Base-by-base conservation (phyloP, 768 basidiomycete species). In the Exsudoporus frostii region DNA sequence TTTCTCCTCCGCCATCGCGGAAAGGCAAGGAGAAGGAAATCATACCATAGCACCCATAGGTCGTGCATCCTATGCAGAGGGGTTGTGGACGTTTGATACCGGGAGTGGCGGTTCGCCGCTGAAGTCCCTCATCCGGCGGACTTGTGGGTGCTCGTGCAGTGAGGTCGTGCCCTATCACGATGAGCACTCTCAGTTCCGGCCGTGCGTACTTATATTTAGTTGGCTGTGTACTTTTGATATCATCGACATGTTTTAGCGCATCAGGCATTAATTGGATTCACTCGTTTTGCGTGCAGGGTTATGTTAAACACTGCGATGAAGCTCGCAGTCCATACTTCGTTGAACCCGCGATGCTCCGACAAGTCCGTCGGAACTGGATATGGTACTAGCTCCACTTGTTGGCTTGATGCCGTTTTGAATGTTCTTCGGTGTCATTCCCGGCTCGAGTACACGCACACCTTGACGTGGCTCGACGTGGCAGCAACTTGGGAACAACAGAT, bases 21-120 rank as follows among this genome's bases (percentile, higher is more conserved):
- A 79, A 79, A 59, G 79, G 79, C 43, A 80, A 80, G 62, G 78
- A 76, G 50, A 76, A 71, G 56, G 76, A 72, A 50, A 10, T 60
- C 14, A 17, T 57, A 48, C 48, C 59, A 55, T 65, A 39, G 37
- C 52, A 50, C 30, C 42, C 24, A 17, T 22, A 25, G 30, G 27
- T 27, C 37, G 3, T 11, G 14, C 40, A 10, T 41, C 27, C 39
- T 17, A 22, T 24, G 24, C 22, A 25, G 39, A 27, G 20, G 25
- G 14, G 34, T 24, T 27, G 38, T 46, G 37, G 38, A 38, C 24
- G 37, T 45, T 39, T 27, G 47, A 56, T 49, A 53, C 45, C 43
- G 27, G 37, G 44, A n/a, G 27, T 48, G 29, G 47, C 29, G 15
- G 20, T 25, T 20, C 6, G 10, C 48, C 33, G 29, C 34, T 19